Percentiles rank a stretch among this genome's conserved stretches.
Conservation (phyloP, 2,329 filamentous ascomycete genomes). For the Aspergillus versicolor region DNA sequence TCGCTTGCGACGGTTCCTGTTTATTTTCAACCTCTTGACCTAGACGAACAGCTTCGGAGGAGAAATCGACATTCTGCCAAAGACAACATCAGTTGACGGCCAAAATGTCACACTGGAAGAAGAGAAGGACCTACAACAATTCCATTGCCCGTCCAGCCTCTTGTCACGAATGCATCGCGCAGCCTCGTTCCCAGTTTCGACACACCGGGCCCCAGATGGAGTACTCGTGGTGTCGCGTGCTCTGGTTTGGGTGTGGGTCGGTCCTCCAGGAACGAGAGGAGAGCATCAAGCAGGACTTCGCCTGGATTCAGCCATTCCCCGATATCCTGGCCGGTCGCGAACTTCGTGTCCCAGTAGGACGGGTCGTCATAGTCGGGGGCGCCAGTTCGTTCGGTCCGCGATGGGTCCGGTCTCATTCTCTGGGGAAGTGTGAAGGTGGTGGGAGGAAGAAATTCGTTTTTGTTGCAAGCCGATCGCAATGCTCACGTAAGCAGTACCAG, state of each 20-base stretch:
- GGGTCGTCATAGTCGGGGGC: constrained; percentile 36
- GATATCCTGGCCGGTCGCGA: constrained; percentile 36
- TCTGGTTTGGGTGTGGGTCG: background rate
- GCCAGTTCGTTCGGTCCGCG: constrained; percentile 22
- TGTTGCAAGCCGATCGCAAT: background rate
- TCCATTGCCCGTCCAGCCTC: constrained; percentile 28
- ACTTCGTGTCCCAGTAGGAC: constrained; percentile 34
- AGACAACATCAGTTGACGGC: background rate
- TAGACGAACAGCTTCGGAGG: constrained; percentile 36
- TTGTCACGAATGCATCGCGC: constrained; percentile 26
- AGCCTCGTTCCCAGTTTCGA: constrained; percentile 32
- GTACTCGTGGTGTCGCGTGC: constrained; percentile 21
- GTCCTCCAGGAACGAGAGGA: constrained; percentile 25
- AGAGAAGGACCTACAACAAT: constrained; percentile 29
- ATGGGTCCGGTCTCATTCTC: constrained; percentile 21
- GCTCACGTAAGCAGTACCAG: background rate
- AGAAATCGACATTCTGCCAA: constrained; percentile 38
- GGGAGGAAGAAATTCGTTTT: background rate
- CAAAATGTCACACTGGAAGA: too few relatives aligned
- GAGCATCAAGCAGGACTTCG: constrained; percentile 29
- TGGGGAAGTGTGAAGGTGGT: background rate
- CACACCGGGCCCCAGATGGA: constrained; percentile 37
- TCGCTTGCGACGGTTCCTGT: constrained; percentile 21
- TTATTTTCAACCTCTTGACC: constrained; percentile 26
- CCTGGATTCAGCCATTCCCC: constrained; percentile 40